These are phyloP conservation scores for Diversispora epigaea DNA, from an alignment of 192 early-diverging fungal genomes.

Conservation along the genomic window DNA sequence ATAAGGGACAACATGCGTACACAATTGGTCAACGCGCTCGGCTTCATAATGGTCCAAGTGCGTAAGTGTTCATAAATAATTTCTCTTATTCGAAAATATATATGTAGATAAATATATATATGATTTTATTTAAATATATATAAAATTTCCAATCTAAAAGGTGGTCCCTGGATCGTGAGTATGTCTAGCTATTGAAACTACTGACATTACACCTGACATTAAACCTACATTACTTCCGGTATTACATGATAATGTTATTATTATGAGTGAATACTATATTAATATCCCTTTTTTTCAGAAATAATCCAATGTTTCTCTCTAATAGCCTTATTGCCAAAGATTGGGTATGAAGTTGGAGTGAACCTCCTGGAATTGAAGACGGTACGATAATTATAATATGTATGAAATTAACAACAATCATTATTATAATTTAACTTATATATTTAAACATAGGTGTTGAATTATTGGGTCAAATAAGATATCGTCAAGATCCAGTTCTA, in stretches of 20 bases:
- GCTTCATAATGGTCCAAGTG: conserved; percentile 54
- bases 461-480: conserved; percentile 23
- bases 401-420: neutral
- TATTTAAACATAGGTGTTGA: conserved; percentile 5
- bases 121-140: neutral
- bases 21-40: conserved; percentile 82
- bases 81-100: no score
- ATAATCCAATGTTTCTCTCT: conserved; percentile 25
- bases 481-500: conserved; percentile 16
- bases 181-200: neutral
- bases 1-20: conserved; percentile 67
- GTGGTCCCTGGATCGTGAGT: conserved; percentile 70
- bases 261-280: neutral
- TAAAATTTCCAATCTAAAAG: conserved; percentile 29
- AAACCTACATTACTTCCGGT: no score
- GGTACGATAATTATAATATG: neutral
- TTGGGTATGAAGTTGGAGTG: conserved; percentile 16
- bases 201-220: no score
- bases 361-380: conserved; percentile 4
- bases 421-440: neutral
- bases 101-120: no score
- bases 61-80: neutral
- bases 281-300: neutral
- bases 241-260: no score
- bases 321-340: conserved; percentile 9